A percentile compares a stretch with the other conserved stretches of the same genome.
These are phyloP conservation scores for Ensete ventricosum DNA, from an alignment of 176 grass and related monocot genomes.

Conservation along the genomic window DNA sequence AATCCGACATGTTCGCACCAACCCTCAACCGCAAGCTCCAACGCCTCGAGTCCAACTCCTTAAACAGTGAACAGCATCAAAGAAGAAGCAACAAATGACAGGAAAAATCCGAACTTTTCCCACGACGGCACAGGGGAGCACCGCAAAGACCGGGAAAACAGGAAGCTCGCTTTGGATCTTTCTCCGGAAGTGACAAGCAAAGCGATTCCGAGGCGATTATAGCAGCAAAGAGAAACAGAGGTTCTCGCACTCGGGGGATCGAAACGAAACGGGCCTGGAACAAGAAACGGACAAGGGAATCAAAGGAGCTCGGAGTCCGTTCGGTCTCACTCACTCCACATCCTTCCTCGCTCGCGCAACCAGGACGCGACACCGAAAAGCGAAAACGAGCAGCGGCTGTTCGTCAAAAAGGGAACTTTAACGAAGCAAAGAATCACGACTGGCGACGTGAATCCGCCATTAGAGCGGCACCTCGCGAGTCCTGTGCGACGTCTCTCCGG, in stretches of 20 bases:
- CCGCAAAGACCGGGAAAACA: neutral
- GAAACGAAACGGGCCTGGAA: neutral
- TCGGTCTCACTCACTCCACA: neutral
- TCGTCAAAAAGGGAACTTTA: neutral
- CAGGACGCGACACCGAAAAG: neutral
- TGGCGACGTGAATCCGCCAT: neutral
- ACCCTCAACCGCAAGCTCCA: neutral
- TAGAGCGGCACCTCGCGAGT: neutral
- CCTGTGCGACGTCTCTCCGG: neutral
- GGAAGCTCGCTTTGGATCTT: conserved; percentile 8
- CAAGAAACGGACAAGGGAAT: neutral
- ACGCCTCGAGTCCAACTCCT: neutral
- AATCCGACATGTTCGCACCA: conserved; percentile 2
- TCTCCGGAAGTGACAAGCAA: neutral
- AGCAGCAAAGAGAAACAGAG: neutral
- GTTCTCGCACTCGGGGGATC: neutral
- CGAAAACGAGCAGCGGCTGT: neutral
- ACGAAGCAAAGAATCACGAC: neutral
- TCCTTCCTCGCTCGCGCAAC: neutral
- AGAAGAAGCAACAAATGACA: neutral
- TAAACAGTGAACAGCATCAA: neutral
- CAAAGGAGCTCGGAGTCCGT: neutral
- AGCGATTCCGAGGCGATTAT: neutral
- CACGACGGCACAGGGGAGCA: neutral
- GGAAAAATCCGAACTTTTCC: neutral